Evolutionary conservation across 148 eudicot species (phyloP).

Genomic region (Tetragonia tetragonoides): DNA sequence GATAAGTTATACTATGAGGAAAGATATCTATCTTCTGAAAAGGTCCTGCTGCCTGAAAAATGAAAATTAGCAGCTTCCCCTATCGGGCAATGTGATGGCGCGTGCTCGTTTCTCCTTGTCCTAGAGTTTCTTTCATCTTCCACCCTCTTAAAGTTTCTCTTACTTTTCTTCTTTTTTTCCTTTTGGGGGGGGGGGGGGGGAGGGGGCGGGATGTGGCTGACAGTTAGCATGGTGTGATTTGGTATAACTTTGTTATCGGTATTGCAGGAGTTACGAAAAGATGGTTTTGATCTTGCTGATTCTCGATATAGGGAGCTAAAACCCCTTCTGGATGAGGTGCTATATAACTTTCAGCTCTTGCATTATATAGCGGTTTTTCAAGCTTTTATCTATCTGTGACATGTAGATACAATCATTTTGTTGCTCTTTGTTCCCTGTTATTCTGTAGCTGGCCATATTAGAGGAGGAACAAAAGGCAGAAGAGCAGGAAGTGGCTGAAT

Average conservation of each 20-base stretch:
- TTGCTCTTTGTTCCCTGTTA: neutral
- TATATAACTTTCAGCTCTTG: neutral
- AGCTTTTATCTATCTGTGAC: neutral
- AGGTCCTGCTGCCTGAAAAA: too few relatives aligned
- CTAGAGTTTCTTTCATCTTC: too few relatives aligned
- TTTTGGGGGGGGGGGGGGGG: too few relatives aligned
- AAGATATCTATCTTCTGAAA: too few relatives aligned
- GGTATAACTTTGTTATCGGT: slow-evolving; percentile 4
- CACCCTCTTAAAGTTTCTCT: too few relatives aligned
- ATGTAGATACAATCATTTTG: neutral
- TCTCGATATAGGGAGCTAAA: slow-evolving; percentile 89
- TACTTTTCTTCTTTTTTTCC: too few relatives aligned
- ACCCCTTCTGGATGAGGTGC: slow-evolving; percentile 93
- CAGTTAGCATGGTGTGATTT: too few relatives aligned
- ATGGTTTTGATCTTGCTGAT: slow-evolving; percentile 98
- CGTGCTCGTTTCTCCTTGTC: too few relatives aligned
- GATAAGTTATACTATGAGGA: too few relatives aligned
- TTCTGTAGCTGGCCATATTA: slow-evolving; percentile 63
- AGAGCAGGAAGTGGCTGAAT: slow-evolving; percentile 76
- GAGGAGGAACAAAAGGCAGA: slow-evolving; percentile 97
- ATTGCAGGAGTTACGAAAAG: slow-evolving; percentile 86
- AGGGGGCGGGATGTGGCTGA: too few relatives aligned
- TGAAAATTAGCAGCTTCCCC: too few relatives aligned
- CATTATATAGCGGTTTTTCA: neutral
- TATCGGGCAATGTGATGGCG: too few relatives aligned